Base-by-base conservation (phyloP, 495 filamentous ascomycete species). In the Cercophora sp. region DNA sequence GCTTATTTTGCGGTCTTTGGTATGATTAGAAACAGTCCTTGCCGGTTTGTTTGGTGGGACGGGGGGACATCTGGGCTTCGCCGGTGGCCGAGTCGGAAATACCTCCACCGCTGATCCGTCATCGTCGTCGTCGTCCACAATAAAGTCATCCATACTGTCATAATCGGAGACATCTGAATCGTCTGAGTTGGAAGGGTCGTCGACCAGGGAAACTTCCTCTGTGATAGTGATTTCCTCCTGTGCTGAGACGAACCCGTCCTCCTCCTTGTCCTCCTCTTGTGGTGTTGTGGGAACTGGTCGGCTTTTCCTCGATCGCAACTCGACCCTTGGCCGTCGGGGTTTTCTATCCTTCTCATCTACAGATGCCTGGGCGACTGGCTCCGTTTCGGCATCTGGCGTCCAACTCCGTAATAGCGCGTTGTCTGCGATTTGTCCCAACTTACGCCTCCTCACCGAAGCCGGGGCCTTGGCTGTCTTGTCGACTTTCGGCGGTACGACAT, bases 221-320 rank as follows among this genome's bases (percentile, higher is more conserved):
- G 39, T 51, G 8, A 61, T 52, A 27, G 42, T 59, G 9, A 52
- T 40, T 23, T 65, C 62, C 54, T 65, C 60, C 34, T 55, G 29
- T 8, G 54, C 58, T 8, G 63, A 63, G 5, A 54, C 25, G 27
- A 50, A 60, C n/a, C n/a, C n/a, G n/a, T n/a, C n/a, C 4, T 58
- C 56, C 2, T 58, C 54, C 24, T 46, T 16, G 4, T 50, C 47
- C 5, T 53, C 24, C 9, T 51, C 29, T 8, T 10, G 47, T 41
- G 58, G 54, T 13, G 50, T 50, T 44, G 58, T 46, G 23, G 58
- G 52, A 18, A 44, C 43, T n/a, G 57, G 32, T 20, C 41, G 45
- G 39, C 49, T 60, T 15, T 59, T 68, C 34, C 60, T 57, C 2
- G 59, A 43, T 29, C 62, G 45, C 4, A 61, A 32, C 16, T 62